A percentile compares a stretch with the other conserved stretches of the same genome.
These are phyloP conservation scores for Eleusine coracana DNA, from an alignment of 176 grass and related monocot genomes.

Conservation along the genomic window DNA sequence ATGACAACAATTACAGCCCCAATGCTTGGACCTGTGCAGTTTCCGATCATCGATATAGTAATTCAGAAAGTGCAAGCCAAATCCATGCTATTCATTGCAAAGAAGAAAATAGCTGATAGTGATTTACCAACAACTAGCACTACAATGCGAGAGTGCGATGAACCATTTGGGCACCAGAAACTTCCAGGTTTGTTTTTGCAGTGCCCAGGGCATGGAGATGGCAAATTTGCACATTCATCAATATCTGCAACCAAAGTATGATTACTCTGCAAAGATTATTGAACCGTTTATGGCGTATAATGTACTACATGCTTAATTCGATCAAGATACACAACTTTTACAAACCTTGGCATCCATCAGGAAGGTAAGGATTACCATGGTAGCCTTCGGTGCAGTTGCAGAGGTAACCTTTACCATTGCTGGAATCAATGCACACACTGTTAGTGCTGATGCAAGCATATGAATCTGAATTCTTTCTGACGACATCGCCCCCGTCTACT, in stretches of 20 bases:
- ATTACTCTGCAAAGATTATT: not conserved
- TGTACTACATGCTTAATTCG: not conserved
- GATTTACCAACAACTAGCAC: not conserved
- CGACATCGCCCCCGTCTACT: constrained; percentile 9
- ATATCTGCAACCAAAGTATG: constrained; percentile 6
- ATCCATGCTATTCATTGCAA: not conserved
- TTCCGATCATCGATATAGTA: not conserved
- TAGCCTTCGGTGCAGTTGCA: constrained; percentile 47
- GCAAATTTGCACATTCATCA: constrained; percentile 15
- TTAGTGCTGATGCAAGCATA: constrained; percentile 35
- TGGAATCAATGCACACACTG: constrained; percentile 11
- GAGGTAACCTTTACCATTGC: constrained; percentile 26
- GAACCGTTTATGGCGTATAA: not conserved
- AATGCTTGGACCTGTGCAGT: not conserved
- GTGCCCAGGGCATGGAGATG: not conserved
- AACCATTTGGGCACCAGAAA: constrained; percentile 9
- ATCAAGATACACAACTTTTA: not conserved
- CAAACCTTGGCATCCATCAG: constrained; percentile 34
- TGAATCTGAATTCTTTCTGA: not conserved
- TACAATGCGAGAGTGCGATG: not conserved
- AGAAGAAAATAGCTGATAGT: not conserved
- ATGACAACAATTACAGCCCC: constrained; percentile 1
- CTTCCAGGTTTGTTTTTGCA: constrained; percentile 22
- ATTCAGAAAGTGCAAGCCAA: not conserved
- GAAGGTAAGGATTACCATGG: constrained; percentile 37